Evolutionary conservation across 176 grass and related monocot genomes (phyloP).

Genomic region (Chloris gayana): DNA sequence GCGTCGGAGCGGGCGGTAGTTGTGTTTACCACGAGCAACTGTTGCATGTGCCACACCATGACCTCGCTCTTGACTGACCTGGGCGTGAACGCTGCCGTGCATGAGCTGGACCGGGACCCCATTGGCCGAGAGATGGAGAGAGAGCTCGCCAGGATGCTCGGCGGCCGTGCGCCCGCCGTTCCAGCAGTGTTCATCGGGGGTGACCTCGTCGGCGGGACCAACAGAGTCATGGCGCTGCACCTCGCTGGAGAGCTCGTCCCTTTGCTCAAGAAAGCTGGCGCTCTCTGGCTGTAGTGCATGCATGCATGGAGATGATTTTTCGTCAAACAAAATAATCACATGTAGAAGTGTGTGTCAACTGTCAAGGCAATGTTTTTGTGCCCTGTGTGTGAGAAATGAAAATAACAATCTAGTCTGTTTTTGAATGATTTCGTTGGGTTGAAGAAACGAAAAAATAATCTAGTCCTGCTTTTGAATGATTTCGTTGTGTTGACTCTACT

Average conservation of each 20-base stretch:
- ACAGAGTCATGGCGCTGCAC: slow-evolving; percentile 48
- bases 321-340: neutral
- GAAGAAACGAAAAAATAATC: too few species aligned
- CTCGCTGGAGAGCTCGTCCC: slow-evolving; percentile 47
- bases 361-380: too few species aligned
- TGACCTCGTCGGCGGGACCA: slow-evolving; percentile 36
- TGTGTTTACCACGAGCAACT: neutral
- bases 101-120: neutral
- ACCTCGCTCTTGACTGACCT: neutral
- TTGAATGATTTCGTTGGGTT: too few species aligned
- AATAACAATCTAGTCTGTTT: too few species aligned
- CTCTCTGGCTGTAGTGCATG: slow-evolving; percentile 49
- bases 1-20: neutral
- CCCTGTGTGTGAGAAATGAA: too few species aligned
- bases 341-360: too few species aligned
- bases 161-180: neutral
- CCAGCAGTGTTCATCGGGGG: slow-evolving; percentile 52
- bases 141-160: neutral
- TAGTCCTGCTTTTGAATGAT: too few species aligned
- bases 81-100: neutral
- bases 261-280: slow-evolving; percentile 52
- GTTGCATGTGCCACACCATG: too few species aligned
- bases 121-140: neutral
- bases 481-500: too few species aligned
- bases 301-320: neutral